Evolutionary conservation across 2,329 filamentous ascomycete species (phyloP).

Genomic region (Colletotrichum costaricense): DNA sequence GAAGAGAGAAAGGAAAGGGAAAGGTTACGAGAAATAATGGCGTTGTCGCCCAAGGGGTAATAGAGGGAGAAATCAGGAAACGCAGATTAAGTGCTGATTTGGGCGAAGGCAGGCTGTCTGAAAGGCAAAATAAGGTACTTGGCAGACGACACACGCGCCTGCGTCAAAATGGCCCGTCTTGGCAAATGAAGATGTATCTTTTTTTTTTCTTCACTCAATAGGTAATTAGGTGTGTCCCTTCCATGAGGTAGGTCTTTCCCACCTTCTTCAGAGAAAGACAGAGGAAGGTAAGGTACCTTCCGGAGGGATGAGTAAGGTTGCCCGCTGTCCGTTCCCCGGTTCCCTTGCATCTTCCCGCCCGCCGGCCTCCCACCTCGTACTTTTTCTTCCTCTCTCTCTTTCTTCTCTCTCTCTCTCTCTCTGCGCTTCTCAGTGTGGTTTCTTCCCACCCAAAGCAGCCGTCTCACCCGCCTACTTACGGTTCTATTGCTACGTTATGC

Average conservation of each 20-base stretch:
- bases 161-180: conserved; percentile 4
- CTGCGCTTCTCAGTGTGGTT: background rate
- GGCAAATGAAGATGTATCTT: conserved; percentile 6
- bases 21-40: background rate
- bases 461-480: background rate
- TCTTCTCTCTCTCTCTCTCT: background rate
- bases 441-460: conserved; percentile 15
- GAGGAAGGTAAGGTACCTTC: background rate
- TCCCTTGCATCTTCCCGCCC: too few relatives aligned
- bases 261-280: too few relatives aligned
- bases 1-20: background rate
- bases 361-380: background rate
- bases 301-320: background rate
- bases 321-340: too few relatives aligned
- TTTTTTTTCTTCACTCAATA: background rate
- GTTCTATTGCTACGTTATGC: conserved; percentile 8
- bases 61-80: background rate
- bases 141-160: conserved; percentile 6
- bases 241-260: background rate
- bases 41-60: background rate
- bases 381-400: background rate
- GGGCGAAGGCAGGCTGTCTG: conserved; percentile 10
- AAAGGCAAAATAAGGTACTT: background rate
- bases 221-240: background rate
- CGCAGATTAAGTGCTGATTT: conserved; percentile 17